Base-by-base conservation (phyloP, 257 asterid genomes). In the Cordia subcordata region DNA sequence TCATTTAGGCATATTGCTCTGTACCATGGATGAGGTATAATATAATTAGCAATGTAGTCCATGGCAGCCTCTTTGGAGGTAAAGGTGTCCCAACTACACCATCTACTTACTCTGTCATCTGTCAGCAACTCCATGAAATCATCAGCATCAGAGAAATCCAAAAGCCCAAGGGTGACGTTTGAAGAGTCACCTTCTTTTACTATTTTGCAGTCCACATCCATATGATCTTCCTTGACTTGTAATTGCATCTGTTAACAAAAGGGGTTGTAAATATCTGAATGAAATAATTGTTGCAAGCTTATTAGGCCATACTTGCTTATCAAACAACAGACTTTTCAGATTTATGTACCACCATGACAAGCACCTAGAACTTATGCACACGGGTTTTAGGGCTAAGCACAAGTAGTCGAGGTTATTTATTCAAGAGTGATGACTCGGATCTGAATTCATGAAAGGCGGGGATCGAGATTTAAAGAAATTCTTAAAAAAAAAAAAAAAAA, bases 71-170 rank as follows among this genome's bases (percentile, higher is more conserved):
- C 90, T 51, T 60, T 81, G 46, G 95, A 66, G n/a, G 80, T 40
- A 68, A 72, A 80, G 8, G 70, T 38, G 17, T 74, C 79, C 92
- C 92, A 85, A 64, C 94, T 72, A 70, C 92, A 83, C 77, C 78
- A 91, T 57, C 69, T 60, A 68, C 83, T 72, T 20, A 85, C 98
- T 14, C 76, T 78, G 16, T 79, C 92, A 72, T 90, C 94, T 9
- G 75, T 67, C 0, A 66, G 52, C 87, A 88, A 90, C 13, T 66
- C 64, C 75, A 77, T 54, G 72, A 75, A 79, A 62, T 78, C 88
- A 40, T 82, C 96, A 40, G 75, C 81, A 44, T 90, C 96, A 57
- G 84, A 69, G 21, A 75, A 55, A 10, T 75, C 84, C 40, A 87
- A 54, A 19, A 61, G 75, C 70, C 95, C 82, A 67, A 90, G 74